phyloP scores from a whole-genome alignment of 345 rosid species.

The Dipteronia sinensis region DNA sequence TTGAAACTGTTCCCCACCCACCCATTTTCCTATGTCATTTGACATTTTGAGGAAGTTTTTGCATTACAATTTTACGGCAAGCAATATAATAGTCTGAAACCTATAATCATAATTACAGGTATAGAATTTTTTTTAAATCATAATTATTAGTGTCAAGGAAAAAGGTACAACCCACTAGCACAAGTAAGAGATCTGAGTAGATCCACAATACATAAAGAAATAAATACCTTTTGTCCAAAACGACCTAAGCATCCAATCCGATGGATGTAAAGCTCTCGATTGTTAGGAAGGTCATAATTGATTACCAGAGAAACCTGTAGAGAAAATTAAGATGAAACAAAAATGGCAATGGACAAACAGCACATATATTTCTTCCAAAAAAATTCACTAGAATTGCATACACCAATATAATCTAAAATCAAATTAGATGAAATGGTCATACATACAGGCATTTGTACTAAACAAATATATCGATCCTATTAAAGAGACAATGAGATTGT shows the following conservation, averaged over 20 bases:
- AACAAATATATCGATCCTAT: not conserved
- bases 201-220: not conserved
- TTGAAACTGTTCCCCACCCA: not conserved
- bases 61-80: not conserved
- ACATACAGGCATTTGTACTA: too few species aligned
- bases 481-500: not conserved
- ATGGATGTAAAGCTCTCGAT: slow-evolving; percentile 96
- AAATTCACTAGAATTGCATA: not conserved
- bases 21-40: not conserved
- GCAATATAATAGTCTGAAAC: not conserved
- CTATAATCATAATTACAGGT: too few species aligned
- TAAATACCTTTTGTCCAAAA: slow-evolving; percentile 89
- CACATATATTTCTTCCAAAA: not conserved
- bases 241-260: slow-evolving; percentile 98
- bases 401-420: not conserved
- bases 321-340: slow-evolving; percentile 5
- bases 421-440: not conserved
- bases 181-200: not conserved
- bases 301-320: slow-evolving; percentile 90
- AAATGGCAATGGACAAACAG: not conserved
- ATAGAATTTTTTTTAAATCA: too few species aligned
- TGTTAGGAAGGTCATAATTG: slow-evolving; percentile 95
- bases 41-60: not conserved
- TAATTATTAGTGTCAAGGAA: not conserved
- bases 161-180: not conserved